Base-by-base conservation (phyloP, 345 rosid species). In the Aquilaria yunnanensis region DNA sequence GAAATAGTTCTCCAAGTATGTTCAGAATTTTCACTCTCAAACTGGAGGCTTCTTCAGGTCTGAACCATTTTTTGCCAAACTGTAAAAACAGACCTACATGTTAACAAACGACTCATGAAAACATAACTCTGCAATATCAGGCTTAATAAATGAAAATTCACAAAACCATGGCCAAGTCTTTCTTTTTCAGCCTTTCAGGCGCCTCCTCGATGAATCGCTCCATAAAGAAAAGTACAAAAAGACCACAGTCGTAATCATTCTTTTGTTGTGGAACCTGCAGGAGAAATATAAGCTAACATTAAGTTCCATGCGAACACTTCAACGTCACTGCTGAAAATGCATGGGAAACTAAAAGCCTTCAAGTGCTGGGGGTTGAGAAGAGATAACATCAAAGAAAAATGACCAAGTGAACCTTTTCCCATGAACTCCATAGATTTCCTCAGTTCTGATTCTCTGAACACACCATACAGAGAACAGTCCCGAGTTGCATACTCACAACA, bases 241-340 rank as follows among this genome's bases (percentile, higher is more conserved):
- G 82, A 46, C 99, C 99, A 64, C 99, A 94, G 57, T 94, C 99
- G 46, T 77, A 90, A 46, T 94, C 99, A 69, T 94, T 94, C 61
- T 77, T 82, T 56, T 94, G 99, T 62, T 94, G 97, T 29, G 99
- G 99, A 65, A 94, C 99, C 97, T 94, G 85, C 43, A 37, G 56
- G 32, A 53, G 54, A 13, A 32, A 65, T 13, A 31, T 33, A 29
- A 46, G 31, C 54, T 45, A 47, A 16, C 10, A 37, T 37, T 37
- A 37, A 37, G 7, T 9, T 37, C 43, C 43, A 37, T 37, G 43
- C 43, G 8, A 37, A 37, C 43, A 37, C 43, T 37, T 37, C 43
- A 37, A 37, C 8, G 8, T 37, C 43, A 37, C 23, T 23, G 23
- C 23, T 23, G 23, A 23, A 23, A 23, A 23, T 23, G 23, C 23